These are phyloP conservation scores for Fusarium sp. DNA, from an alignment of 2,329 filamentous ascomycete species.

Conservation along the genomic window DNA sequence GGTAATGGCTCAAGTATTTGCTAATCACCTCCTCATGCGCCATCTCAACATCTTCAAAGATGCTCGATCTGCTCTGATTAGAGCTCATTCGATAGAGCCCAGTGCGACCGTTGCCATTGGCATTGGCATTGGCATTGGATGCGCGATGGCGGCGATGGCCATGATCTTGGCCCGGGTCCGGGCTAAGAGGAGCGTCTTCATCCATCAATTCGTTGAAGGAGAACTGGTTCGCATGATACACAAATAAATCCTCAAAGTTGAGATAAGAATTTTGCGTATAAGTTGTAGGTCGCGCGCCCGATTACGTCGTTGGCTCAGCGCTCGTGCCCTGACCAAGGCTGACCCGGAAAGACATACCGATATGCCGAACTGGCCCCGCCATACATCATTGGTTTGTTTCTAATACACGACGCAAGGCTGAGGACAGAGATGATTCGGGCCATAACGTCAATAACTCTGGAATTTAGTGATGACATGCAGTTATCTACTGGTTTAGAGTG, in stretches of 20 bases:
- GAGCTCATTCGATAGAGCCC: constrained; percentile 72
- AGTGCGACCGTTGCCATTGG: constrained; percentile 16
- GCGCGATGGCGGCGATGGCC: constrained; percentile 17
- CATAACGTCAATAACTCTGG: neutral
- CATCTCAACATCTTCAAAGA: constrained; percentile 98
- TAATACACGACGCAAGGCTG: constrained; percentile 26
- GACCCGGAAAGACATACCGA: constrained; percentile 19
- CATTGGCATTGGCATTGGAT: constrained; percentile 35
- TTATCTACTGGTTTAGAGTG: neutral
- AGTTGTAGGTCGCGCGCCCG: constrained; percentile 23
- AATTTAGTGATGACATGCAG: neutral
- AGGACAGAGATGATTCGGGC: neutral
- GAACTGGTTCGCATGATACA: constrained; percentile 31
- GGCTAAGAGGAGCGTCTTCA: constrained; percentile 38
- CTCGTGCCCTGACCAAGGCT: constrained; percentile 37
- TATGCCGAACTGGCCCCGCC: constrained; percentile 33
- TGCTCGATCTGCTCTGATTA: constrained; percentile 79
- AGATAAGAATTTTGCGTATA: constrained; percentile 21
- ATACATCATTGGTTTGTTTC: constrained; percentile 21
- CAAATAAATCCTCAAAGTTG: neutral
- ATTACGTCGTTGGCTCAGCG: constrained; percentile 40
- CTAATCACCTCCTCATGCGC: constrained; percentile 84
- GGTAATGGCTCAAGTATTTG: neutral
- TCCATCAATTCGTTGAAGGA: constrained; percentile 41
- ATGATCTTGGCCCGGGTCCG: constrained; percentile 31